These are phyloP conservation scores for Zoysia pacifica DNA, from an alignment of 176 grass and related monocot genomes.

Conservation along the genomic window DNA sequence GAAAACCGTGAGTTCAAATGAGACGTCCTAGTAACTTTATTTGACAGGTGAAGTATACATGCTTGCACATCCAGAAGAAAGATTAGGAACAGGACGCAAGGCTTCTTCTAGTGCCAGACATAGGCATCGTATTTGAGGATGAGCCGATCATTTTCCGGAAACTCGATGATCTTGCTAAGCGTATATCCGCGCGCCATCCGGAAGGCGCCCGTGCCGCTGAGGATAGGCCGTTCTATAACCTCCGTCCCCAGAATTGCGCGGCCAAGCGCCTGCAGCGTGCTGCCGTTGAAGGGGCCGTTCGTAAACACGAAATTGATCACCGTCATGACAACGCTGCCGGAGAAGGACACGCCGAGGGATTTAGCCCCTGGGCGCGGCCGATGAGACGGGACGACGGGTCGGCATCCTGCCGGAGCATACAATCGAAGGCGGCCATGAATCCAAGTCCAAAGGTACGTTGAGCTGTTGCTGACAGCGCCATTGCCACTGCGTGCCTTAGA, in stretches of 20 bases:
- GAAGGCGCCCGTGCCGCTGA: constrained; percentile 41
- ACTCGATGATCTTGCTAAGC: constrained; percentile 29
- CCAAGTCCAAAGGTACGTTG: no score
- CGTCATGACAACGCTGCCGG: constrained; percentile 13
- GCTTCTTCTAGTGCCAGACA: constrained; percentile 12
- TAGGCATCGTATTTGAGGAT: constrained; percentile 32
- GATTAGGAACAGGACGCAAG: neutral
- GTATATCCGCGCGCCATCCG: constrained; percentile 41
- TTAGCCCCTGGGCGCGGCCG: constrained; percentile 30
- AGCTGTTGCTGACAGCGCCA: no score
- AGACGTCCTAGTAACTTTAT: no score
- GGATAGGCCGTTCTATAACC: constrained; percentile 30
- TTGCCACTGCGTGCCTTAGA: neutral
- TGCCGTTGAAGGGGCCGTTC: constrained; percentile 22
- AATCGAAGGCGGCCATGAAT: neutral
- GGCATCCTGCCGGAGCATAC: constrained; percentile 30
- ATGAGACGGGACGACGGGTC: constrained; percentile 33
- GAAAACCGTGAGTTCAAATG: no score
- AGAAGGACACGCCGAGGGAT: neutral
- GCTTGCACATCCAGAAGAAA: no score
- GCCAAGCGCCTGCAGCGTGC: constrained; percentile 30
- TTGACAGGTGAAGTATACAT: no score
- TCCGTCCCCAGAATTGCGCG: constrained; percentile 13
- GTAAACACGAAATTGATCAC: constrained; percentile 28
- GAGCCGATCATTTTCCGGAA: constrained; percentile 4